Base-by-base conservation (phyloP, 768 basidiomycete species). In the Paxillus ammoniavirescens region DNA sequence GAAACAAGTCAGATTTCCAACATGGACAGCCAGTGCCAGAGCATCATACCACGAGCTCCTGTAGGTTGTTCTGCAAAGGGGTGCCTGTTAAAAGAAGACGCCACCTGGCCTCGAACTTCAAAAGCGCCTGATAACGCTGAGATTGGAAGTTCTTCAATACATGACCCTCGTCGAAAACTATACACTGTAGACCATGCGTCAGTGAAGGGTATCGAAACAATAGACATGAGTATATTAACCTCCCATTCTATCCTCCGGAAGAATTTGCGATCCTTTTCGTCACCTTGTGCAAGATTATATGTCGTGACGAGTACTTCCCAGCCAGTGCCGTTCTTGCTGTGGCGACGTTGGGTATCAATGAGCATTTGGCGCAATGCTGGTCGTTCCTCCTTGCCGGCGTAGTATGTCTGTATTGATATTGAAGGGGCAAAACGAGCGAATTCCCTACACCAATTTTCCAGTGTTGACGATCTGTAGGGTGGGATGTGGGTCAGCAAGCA, bases 381-480 rank as follows among this genome's bases (percentile, higher is more conserved):
- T 18, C 97, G 84, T 48, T 98, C 94, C 12, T 88, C 85, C 73
- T 97, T 97, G 28, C 86, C 82, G 5, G 93, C 97, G 61, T 98
- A 99, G 69, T 98, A 99, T 12, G 91, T 91, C 65, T 90, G 87
- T 6, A 98, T 83, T 15, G 82, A 78, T 66, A 99, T 87, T 6
- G 79, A 78, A 5, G 94, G 94, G 3, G 90, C 90, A 64, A 99
- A 99, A 33, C 86, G 84, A 23, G 84, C 82, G 65, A 99, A 98
- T 72, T 99, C 97, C 60, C 97, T 82, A 69, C 93, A 90, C 97
- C 97, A 99, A 64, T 99, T 99, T 70, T 99, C 97, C 23, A 98
- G 75, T 0, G 95, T 98, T 4, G 96, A 98, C 4, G 96, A 93
- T 30, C 93, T 95, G 52, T 57, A 9, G 51, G 10, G 40, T 7